Conservation (phyloP, 2,329 filamentous ascomycete genomes). For the Alternaria postmessia region DNA sequence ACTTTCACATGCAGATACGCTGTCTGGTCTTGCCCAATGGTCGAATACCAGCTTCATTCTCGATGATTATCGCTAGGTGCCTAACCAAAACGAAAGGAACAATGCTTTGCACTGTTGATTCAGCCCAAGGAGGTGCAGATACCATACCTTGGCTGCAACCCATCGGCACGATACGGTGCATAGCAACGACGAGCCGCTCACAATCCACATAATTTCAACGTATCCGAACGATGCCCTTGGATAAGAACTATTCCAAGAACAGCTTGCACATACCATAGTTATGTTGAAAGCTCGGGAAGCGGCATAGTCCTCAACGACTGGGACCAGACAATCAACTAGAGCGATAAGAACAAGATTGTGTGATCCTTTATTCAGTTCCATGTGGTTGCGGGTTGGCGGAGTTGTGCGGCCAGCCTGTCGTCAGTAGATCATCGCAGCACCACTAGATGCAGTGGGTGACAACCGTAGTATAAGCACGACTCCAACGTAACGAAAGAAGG, state of each 20-base stretch:
- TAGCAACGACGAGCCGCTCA: background rate
- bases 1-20: background rate
- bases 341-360: background rate
- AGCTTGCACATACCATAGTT: background rate
- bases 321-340: background rate
- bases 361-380: background rate
- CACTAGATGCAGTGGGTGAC: background rate
- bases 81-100: background rate
- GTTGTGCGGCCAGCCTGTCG: background rate
- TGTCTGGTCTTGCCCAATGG: background rate
- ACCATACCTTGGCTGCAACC: background rate
- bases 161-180: background rate
- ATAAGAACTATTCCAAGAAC: background rate
- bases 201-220: background rate
- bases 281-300: background rate
- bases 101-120: background rate
- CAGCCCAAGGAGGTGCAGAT: background rate
- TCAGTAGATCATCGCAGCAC: background rate
- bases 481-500: background rate
- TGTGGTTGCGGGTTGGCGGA: background rate
- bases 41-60: background rate
- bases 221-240: background rate
- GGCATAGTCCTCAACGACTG: background rate
- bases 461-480: background rate
- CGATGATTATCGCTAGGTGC: background rate